These are phyloP conservation scores for Trichoderma afroharzianum DNA, from an alignment of 2,329 filamentous ascomycete species.

Conservation along the genomic window DNA sequence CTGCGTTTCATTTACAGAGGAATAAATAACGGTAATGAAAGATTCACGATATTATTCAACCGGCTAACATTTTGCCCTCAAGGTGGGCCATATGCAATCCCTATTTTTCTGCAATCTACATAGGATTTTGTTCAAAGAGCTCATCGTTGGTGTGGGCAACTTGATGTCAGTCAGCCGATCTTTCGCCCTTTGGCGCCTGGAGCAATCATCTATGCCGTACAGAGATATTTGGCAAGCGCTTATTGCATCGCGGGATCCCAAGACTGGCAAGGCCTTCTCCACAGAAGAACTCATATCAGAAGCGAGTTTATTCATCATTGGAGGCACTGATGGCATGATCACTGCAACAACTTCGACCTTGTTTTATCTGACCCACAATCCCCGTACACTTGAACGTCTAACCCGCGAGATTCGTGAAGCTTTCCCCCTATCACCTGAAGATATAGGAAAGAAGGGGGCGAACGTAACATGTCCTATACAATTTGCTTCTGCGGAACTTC, in stretches of 20 bases:
- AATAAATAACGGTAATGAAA: background rate
- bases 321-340: conserved; percentile 18
- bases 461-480: conserved; percentile 15
- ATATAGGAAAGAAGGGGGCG: background rate
- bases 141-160: conserved; percentile 16
- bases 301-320: conserved; percentile 18
- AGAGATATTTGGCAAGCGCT: conserved; percentile 18
- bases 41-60: background rate
- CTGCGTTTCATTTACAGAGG: background rate
- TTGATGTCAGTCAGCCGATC: conserved; percentile 12
- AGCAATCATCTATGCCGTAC: conserved; percentile 13
- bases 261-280: conserved; percentile 16
- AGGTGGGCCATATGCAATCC: conserved; percentile 20
- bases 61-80: background rate
- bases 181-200: conserved; percentile 12
- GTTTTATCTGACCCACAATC: conserved; percentile 19
- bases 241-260: conserved; percentile 18
- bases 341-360: conserved; percentile 16
- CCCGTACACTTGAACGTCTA: conserved; percentile 10
- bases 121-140: conserved; percentile 17
- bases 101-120: conserved; percentile 18
- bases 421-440: conserved; percentile 1
- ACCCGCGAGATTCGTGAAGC: conserved; percentile 16
- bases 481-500: conserved; percentile 17
- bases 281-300: conserved; percentile 19